A percentile compares a stretch with the other conserved stretches of the same genome.
phyloP scores from a whole-genome alignment of 1,284 basidiomycete species.

The Leccinum subrobustum region DNA sequence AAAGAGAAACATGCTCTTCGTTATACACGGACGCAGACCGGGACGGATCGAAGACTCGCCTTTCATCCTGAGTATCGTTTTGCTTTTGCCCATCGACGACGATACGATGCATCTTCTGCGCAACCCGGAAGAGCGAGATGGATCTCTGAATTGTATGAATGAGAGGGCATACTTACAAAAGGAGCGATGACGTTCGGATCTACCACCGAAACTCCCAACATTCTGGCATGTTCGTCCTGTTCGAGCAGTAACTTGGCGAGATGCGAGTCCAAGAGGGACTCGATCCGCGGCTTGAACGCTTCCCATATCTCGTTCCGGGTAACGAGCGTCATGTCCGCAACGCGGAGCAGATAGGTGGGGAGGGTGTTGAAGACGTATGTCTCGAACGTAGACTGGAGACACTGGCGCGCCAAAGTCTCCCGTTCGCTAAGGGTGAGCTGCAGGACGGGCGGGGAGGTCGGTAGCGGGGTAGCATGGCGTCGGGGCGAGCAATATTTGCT shows the following conservation, averaged over 20 bases:
- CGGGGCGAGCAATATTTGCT: no score
- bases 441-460: constrained; percentile 14
- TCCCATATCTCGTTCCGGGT: constrained; percentile 27
- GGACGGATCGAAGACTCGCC: no score
- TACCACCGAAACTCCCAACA: constrained; percentile 22
- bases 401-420: constrained; percentile 20
- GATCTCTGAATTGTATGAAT: not conserved
- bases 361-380: constrained; percentile 27
- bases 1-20: no score
- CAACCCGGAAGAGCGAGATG: no score
- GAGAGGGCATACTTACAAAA: no score
- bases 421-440: constrained; percentile 25
- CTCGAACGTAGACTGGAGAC: constrained; percentile 24
- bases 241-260: constrained; percentile 25
- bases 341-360: constrained; percentile 23
- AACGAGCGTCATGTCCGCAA: constrained; percentile 23
- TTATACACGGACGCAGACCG: no score
- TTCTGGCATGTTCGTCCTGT: constrained; percentile 27
- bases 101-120: no score
- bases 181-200: no score
- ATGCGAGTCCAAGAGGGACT: constrained; percentile 22
- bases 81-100: no score
- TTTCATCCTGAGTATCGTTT: no score
- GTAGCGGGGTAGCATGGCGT: constrained; percentile 4
- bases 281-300: constrained; percentile 23